Conservation (phyloP, 1,284 basidiomycete genomes). For the Sporisorium reilianum region DNA sequence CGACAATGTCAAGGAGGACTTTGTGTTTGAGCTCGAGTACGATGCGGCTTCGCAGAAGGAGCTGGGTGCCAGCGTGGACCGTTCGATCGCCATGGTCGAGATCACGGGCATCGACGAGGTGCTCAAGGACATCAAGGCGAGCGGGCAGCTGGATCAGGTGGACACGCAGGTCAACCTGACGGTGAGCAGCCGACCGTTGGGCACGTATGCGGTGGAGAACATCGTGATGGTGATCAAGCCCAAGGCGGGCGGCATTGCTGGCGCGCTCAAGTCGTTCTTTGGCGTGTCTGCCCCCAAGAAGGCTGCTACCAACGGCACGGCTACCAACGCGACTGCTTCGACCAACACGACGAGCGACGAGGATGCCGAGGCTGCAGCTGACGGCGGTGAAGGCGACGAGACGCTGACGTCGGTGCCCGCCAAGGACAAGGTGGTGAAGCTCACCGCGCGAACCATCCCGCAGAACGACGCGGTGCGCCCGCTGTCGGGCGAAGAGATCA, state of each 20-base stretch:
- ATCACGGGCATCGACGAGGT: constrained; percentile 55
- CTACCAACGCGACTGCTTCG: constrained; percentile 31
- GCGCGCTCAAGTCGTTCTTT: constrained; percentile 63
- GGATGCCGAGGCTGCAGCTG: constrained; percentile 13
- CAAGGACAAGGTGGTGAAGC: constrained; percentile 51
- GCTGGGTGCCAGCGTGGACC: constrained; percentile 32
- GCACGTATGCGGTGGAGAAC: constrained; percentile 57
- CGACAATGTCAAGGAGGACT: constrained; percentile 54
- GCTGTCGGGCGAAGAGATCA: constrained; percentile 57
- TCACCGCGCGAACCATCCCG: constrained; percentile 46
- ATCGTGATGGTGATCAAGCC: constrained; percentile 60
- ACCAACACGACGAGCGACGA: constrained; percentile 12
- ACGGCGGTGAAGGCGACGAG: constrained; percentile 22
- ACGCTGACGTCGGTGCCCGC: constrained; percentile 32
- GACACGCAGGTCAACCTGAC: constrained; percentile 64
- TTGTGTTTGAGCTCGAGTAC: constrained; percentile 59
- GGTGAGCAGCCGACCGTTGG: constrained; percentile 55
- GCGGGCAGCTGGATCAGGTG: constrained; percentile 57
- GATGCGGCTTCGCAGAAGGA: constrained; percentile 35
- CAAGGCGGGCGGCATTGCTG: constrained; percentile 59
- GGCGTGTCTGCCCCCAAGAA: constrained; percentile 48
- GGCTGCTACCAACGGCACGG: constrained; percentile 26
- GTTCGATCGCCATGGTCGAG: constrained; percentile 50
- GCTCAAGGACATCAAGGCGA: constrained; percentile 56
- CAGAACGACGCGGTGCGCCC: constrained; percentile 45